A percentile compares a stretch with the other conserved stretches of the same genome.
Evolutionary conservation across 164 flowering plant genomes (phyloP).

Genomic region (Tetracentron sinense): DNA sequence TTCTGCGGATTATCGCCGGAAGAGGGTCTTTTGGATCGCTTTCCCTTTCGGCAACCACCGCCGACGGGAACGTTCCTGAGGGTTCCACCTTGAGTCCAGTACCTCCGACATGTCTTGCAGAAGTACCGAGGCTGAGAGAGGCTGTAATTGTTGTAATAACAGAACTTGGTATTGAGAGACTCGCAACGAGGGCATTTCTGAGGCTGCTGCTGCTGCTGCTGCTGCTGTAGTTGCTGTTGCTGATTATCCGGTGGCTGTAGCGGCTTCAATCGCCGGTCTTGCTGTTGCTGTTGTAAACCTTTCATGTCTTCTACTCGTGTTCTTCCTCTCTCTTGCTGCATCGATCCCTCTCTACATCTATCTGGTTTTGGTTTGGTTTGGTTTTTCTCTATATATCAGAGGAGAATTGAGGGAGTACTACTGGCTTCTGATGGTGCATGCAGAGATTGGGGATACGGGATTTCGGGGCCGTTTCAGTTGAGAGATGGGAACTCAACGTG

Average conservation of each 20-base stretch:
- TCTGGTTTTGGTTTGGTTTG: not conserved
- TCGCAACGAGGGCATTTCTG: conserved; percentile 27
- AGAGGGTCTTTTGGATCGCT: conserved; percentile 26
- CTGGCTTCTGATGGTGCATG: conserved; percentile 4
- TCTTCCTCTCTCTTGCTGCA: conserved; percentile 13
- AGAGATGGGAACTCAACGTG: conserved; percentile 19
- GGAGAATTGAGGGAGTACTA: not conserved
- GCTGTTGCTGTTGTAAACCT: conserved; percentile 8
- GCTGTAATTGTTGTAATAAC: conserved; percentile 31
- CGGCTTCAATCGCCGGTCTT: conserved; percentile 17
- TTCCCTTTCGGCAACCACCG: conserved; percentile 46
- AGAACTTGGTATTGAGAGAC: conserved; percentile 27
- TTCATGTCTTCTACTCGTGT: conserved; percentile 6
- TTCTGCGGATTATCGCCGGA: conserved; percentile 4
- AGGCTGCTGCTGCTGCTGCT: conserved; percentile 19
- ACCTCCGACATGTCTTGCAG: conserved; percentile 26
- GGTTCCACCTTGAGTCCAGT: conserved; percentile 32
- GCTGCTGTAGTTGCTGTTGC: conserved; percentile 23
- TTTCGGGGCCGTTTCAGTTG: conserved; percentile 11
- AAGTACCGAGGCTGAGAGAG: conserved; percentile 29
- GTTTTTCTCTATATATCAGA: not conserved
- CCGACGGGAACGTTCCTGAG: conserved; percentile 25
- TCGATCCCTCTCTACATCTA: not conserved
- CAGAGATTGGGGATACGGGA: conserved; percentile 1
- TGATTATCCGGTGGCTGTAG: conserved; percentile 14